Evolutionary conservation across 768 basidiomycete species (phyloP), one percentile per base, ranked within the genome.

Genomic region (Coprinopsis strossmayeri): DNA sequence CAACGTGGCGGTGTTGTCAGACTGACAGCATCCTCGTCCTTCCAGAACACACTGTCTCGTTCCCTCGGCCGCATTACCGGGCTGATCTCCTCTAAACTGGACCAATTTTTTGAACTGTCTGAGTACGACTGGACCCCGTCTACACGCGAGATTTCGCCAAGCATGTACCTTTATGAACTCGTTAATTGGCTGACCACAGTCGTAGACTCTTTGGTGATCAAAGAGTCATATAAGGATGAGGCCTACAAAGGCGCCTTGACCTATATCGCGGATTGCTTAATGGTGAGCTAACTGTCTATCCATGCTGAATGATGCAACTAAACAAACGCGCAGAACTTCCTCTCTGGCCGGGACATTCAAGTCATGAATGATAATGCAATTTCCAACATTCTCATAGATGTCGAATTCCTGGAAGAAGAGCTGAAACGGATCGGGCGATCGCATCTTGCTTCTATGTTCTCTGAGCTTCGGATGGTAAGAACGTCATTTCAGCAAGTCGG

Each of bases 151-250:
- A 73, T 77, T 50, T 81, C 81, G 28, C 91, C 94, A 37, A 94
- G 91, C 77, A 86, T 87, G 78, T 97, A 97, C 65, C 74, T 98
- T 2, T 87, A 91, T 62, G 95, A 97, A 64, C 79, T 98, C 58
- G 80, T 95, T 62, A 93, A 92, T 62, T 99, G 94, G 88, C 75
- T 98, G 45, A 94, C 87, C 32, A 96, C 94, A 1, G 89, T 96
- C 48, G 91, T 99, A 41, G 96, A 98, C 64, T 91, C 81, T 50
- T 81, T 85, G 55, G 78, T 76, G 51, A 81, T 98, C 67, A 84
- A 88, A 48, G 88, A 93, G 49, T 66, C 69, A 9, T 85, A 91
- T 69, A 94, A 93, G 66, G 87, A 91, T 46, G 83, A 90, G 55
- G 91, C 90, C 9, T 99, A 96, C 64, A 80, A 78, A 53, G 85